These are phyloP conservation scores for Phytophthora ramorum DNA, from an alignment of 352 stramenopile genomes.

Conservation along the genomic window DNA sequence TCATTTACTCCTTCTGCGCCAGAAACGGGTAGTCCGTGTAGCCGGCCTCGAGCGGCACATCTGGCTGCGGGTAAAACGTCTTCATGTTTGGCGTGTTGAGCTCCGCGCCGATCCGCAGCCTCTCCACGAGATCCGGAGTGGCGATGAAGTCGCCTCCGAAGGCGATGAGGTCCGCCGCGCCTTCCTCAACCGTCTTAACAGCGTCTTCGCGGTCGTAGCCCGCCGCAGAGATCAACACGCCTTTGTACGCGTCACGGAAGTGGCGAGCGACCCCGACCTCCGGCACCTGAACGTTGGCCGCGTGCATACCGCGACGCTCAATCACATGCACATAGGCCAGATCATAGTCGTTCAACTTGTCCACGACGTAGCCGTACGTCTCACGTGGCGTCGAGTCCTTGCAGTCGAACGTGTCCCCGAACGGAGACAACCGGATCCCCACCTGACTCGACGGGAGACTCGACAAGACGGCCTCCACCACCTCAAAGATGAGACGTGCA, in stretches of 20 bases:
- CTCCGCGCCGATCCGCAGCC: conserved; percentile 34
- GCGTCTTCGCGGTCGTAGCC: conserved; percentile 42
- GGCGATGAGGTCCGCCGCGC: conserved; percentile 44
- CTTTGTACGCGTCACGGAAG: conserved; percentile 52
- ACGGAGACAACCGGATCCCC: conserved; percentile 33
- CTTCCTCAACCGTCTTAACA: conserved; percentile 38
- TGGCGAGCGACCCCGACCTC: conserved; percentile 41
- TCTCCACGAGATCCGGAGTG: conserved; percentile 55
- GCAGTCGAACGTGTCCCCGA: conserved; percentile 41
- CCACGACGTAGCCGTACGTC: conserved; percentile 43
- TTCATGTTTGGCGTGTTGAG: conserved; percentile 37
- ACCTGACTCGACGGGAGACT: conserved; percentile 31
- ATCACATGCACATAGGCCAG: conserved; percentile 58
- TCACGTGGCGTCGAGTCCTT: conserved; percentile 39
- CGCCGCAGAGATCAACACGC: conserved; percentile 47
- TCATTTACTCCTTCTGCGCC: conserved; percentile 11
- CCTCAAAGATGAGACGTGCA: conserved; percentile 64
- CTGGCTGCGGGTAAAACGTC: conserved; percentile 38
- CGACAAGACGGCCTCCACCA: conserved; percentile 50
- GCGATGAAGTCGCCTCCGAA: conserved; percentile 59
- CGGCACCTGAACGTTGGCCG: conserved; percentile 25
- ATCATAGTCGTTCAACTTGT: conserved; percentile 38
- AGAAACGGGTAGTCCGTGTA: conserved; percentile 47
- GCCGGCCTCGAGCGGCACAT: conserved; percentile 23
- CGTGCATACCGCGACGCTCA: conserved; percentile 44